Conservation (phyloP, 176 grass and related monocot genomes). For the Otatea glauca region DNA sequence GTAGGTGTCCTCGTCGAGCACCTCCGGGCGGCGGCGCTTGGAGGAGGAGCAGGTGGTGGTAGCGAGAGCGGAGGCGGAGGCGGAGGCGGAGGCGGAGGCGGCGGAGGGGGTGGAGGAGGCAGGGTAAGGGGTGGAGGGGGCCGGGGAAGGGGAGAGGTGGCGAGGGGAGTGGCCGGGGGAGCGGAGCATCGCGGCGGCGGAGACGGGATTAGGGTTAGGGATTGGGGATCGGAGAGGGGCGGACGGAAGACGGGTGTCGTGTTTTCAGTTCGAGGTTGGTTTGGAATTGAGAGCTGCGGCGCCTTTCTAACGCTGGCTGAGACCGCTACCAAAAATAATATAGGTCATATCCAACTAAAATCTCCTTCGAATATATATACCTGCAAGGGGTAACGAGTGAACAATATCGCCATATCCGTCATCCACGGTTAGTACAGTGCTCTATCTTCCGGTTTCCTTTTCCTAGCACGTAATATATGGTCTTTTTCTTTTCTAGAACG, state of each 20-base stretch:
- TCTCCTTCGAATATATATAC: too few species aligned
- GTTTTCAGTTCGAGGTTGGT: background rate
- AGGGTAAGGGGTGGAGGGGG: slow-evolving; percentile 46
- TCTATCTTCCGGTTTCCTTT: too few species aligned
- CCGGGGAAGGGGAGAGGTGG: slow-evolving; percentile 50
- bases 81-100: background rate
- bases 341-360: too few species aligned
- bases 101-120: too few species aligned
- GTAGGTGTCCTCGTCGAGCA: slow-evolving; percentile 92
- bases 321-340: too few species aligned
- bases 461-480: too few species aligned
- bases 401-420: too few species aligned
- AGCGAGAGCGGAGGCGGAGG: slow-evolving; percentile 40
- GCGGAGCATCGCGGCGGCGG: slow-evolving; percentile 64
- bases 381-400: too few species aligned
- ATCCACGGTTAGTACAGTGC: too few species aligned
- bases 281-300: too few species aligned
- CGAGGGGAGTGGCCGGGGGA: slow-evolving; percentile 91
- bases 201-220: slow-evolving; percentile 55
- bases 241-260: background rate
- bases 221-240: background rate
- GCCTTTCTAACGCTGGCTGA: too few species aligned
- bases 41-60: slow-evolving; percentile 34
- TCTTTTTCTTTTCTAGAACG: too few species aligned
- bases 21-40: slow-evolving; percentile 63